These are phyloP conservation scores for Cyclocybe aegerita DNA, from an alignment of 768 basidiomycete genomes.

Conservation along the genomic window DNA sequence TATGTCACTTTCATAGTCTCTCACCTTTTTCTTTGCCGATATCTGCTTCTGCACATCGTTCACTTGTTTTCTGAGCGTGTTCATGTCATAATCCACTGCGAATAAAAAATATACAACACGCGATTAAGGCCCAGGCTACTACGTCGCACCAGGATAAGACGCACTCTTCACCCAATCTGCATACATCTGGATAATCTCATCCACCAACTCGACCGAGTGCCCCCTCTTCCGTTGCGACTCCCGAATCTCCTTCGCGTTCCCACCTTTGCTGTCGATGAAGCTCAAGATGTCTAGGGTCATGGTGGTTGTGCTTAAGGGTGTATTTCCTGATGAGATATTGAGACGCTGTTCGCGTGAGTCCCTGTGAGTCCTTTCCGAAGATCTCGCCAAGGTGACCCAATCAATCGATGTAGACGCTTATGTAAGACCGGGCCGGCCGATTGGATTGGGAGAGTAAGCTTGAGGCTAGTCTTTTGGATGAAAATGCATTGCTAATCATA, in stretches of 20 bases:
- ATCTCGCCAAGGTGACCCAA: conserved; percentile 12
- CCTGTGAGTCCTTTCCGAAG: not conserved
- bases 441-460: too few relatives aligned
- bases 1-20: too few relatives aligned
- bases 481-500: too few relatives aligned
- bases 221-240: conserved; percentile 93
- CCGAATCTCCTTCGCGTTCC: conserved; percentile 85
- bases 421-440: too few relatives aligned
- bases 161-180: conserved; percentile 91
- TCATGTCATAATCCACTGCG: conserved; percentile 88
- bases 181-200: conserved; percentile 92
- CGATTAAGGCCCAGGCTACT: not conserved
- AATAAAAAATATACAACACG: conserved; percentile 3
- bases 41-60: conserved; percentile 96
- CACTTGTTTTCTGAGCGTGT: conserved; percentile 73
- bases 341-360: not conserved
- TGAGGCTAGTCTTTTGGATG: too few relatives aligned
- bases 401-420: conserved; percentile 1
- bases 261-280: conserved; percentile 88
- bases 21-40: conserved; percentile 87
- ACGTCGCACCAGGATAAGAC: conserved; percentile 27
- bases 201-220: conserved; percentile 87
- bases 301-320: not conserved
- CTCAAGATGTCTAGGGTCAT: conserved; percentile 84
- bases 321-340: not conserved